These are phyloP conservation scores for Nemania bipapillata DNA, from an alignment of 2,329 filamentous ascomycete species.

Conservation along the genomic window DNA sequence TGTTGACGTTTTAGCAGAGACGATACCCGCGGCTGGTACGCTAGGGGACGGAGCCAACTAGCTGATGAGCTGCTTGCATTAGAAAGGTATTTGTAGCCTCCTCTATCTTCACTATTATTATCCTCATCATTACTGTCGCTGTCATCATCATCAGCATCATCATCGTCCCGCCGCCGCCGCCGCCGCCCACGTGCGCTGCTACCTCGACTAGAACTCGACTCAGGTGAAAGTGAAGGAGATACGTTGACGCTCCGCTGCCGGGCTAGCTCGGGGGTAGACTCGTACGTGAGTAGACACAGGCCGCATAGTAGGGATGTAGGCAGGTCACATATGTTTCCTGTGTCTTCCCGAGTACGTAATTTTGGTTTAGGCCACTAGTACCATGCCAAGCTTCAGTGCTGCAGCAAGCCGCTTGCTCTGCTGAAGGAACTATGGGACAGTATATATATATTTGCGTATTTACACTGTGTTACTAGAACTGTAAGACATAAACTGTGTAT, in stretches of 20 bases:
- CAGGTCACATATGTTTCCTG: neutral
- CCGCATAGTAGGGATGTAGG: neutral
- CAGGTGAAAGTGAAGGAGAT: constrained; percentile 1
- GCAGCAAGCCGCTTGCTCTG: constrained; percentile 4
- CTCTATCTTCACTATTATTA: neutral
- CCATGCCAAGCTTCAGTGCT: constrained; percentile 12
- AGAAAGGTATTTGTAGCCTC: neutral
- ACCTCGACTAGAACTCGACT: neutral
- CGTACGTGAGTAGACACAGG: neutral
- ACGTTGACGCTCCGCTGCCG: neutral
- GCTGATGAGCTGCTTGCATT: neutral
- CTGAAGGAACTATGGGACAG: neutral
- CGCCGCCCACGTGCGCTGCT: neutral
- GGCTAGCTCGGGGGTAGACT: neutral
- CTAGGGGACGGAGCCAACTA: neutral
- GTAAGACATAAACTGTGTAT: neutral
- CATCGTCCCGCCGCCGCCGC: neutral
- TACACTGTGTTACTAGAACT: neutral
- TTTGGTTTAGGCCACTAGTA: neutral
- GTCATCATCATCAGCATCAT: neutral
- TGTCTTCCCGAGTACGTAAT: neutral
- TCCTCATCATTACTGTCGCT: neutral
- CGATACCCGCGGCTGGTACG: neutral
- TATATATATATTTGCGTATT: neutral
- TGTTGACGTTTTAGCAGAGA: neutral